A percentile compares a stretch with the other conserved stretches of the same genome.
phyloP scores from a whole-genome alignment of 306 rosid genomes.

The Fagus sylvatica region DNA sequence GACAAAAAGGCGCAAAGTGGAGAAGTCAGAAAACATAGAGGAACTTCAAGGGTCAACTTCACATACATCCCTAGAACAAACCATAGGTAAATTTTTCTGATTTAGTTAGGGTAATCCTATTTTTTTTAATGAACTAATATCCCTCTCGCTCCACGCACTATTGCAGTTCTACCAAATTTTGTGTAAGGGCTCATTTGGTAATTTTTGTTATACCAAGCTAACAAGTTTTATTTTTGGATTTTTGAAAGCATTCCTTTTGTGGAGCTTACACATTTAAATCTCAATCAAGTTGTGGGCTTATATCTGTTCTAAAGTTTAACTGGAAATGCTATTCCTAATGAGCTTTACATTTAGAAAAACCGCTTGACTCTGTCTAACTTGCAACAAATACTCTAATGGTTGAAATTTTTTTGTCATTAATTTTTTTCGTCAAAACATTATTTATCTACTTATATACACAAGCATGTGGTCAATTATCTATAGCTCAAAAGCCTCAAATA shows the following conservation, averaged over 20 bases:
- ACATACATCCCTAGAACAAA: slow-evolving; percentile 29
- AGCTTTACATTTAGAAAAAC: not conserved
- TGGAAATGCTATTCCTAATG: not conserved
- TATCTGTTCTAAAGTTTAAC: not conserved
- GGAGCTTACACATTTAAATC: not conserved
- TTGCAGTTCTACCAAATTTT: not conserved
- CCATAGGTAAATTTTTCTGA: slow-evolving; percentile 41
- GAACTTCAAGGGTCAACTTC: slow-evolving; percentile 47
- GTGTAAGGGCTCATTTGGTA: not conserved
- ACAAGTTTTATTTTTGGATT: not conserved
- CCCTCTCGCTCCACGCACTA: too few species aligned
- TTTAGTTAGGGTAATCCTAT: not conserved
- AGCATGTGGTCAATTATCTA: too few species aligned
- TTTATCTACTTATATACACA: too few species aligned
- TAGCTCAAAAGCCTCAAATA: too few species aligned
- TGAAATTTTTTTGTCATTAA: not conserved
- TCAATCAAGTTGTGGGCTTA: not conserved
- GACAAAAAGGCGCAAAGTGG: slow-evolving; percentile 55
- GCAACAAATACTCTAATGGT: not conserved
- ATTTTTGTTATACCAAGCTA: not conserved
- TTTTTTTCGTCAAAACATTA: too few species aligned
- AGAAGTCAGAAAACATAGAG: slow-evolving; percentile 36
- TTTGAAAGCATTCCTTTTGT: not conserved
- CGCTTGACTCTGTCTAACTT: not conserved
- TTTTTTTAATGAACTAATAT: too few species aligned